Evolutionary conservation across 139 green algal genomes (phyloP).

Genomic region (Raphidocelis subcapitata): DNA sequence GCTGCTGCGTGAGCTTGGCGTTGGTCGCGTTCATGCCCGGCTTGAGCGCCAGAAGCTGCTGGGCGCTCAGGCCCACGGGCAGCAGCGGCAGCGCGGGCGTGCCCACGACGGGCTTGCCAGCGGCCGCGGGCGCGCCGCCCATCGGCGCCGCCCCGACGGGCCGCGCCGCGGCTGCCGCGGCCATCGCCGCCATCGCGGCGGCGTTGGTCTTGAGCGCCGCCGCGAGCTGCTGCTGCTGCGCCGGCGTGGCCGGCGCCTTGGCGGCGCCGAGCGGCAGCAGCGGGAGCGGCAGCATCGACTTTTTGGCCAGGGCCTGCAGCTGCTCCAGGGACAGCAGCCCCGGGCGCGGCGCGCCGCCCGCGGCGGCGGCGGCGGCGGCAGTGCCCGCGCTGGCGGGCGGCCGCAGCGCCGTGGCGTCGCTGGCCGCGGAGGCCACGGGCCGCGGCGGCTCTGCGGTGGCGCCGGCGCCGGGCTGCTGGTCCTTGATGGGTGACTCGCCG

Average conservation of each 20-base stretch:
- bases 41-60: not conserved
- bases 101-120: not conserved
- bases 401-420: too few relatives aligned
- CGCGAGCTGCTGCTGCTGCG: not conserved
- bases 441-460: too few relatives aligned
- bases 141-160: not conserved
- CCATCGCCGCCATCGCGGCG: too few relatives aligned
- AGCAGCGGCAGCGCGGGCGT: not conserved
- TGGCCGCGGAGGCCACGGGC: too few relatives aligned
- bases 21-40: not conserved
- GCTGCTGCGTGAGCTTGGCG: not conserved
- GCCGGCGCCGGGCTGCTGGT: too few relatives aligned
- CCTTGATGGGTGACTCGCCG: too few relatives aligned
- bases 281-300: slow-evolving; percentile 13
- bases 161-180: too few relatives aligned
- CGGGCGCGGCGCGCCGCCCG: not conserved
- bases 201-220: too few relatives aligned
- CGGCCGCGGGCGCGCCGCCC: not conserved
- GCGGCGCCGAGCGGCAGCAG: slow-evolving; percentile 15
- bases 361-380: not conserved
- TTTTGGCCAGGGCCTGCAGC: not conserved
- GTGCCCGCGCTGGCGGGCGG: too few relatives aligned
- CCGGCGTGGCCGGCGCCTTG: slow-evolving; percentile 1
- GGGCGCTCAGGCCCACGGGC: not conserved
- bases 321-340: not conserved